Evolutionary conservation across 2,329 filamentous ascomycete genomes (phyloP), one percentile per base, ranked within the genome.

Genomic region (Hymenoscyphus albidus): DNA sequence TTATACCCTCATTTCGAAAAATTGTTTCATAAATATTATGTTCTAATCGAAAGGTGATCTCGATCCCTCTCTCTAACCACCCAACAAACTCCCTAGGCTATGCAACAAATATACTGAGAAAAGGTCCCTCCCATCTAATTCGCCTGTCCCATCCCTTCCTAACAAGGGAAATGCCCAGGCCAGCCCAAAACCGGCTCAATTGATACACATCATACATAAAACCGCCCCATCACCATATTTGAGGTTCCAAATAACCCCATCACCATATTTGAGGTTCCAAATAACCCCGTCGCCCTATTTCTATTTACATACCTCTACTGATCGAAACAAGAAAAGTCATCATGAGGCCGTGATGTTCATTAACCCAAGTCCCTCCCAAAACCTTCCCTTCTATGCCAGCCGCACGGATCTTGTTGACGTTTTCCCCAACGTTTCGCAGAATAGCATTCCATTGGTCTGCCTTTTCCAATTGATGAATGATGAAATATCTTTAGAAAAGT

Each of bases 351-450:
- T 64, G 63, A 64, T 61, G 60, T 58, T 40, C 51, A 60, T 57
- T 60, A 65, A 67, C 61, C 42, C 62, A 42, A 44, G 61, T 63
- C 59, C 31, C 57, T 63, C 63, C 64, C 64, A 64, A 58, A 69
- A 68, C 62, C 64, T 42, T 58, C 65, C 62, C 64, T 42, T 58
- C 65, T 56, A 66, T 72, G 68, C 68, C 61, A 68, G 65, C 63
- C 66, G 68, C 65, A 70, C 64, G 66, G 68, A 54, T 66, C 54
- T 18, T 61, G 61, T 42, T 57, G 62, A 62, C 18, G 39, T 39
- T 18, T 32, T 58, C 38, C 51, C 14, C n/a, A 54, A 57, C 32
- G 32, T 59, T 40, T 35, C 40, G 32, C 54, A 64, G 48, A 22
- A 54, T 54, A 18, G 48, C 13, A 54, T 27, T 22, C 48, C 48